Evolutionary conservation across 805 yeast species (phyloP), one percentile per base, ranked within the genome.

Genomic region (Suhomyces sp.): DNA sequence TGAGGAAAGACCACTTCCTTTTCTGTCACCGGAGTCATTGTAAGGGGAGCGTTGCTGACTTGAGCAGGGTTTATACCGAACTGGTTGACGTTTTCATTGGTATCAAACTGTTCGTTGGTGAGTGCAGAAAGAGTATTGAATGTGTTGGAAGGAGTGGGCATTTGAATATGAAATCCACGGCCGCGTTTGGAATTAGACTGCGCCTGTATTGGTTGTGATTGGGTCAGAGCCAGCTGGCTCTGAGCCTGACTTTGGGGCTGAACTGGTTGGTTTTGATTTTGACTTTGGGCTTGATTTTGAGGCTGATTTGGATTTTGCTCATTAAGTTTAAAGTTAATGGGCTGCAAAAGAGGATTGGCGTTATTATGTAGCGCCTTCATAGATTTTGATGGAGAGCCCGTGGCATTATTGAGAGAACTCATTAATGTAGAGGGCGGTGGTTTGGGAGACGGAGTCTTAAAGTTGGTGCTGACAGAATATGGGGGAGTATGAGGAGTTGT

Each of bases 21-120:
- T 59, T 88, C 96, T 2, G 89, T 79, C 4, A 88, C 83, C 1
- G 94, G 96, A 0, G 96, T 88, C 94, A 88, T 88, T 0, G 89
- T 82, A 60, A 84, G 72, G 1, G 89, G 84, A 3, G 80, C 65
- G 51, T 71, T 69, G 6, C 78, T 72, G 3, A 80, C 75, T 31
- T 76, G 78, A 13, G 79, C 68, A 1, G 84, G 79, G 63, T 83
- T 78, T 60, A 84, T 76, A 48, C 92, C 88, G 74, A 85, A 84
- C 62, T 88, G 88, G 65, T 87, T 84, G 44, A 86, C 79, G 49
- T 79, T 77, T 36, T 76, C 83, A 31, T 51, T 48, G 56, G 55
- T 56, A 4, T 62, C 67, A 53, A 57, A 49, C n/a, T 59, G 62
- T 44, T 66, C 63, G 58, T 70, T 64, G 46, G 76, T 68, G 55